Evolutionary conservation across 228 moss, liverwort and hornwort species (phyloP).

Genomic region (Sphagnum fallax): DNA sequence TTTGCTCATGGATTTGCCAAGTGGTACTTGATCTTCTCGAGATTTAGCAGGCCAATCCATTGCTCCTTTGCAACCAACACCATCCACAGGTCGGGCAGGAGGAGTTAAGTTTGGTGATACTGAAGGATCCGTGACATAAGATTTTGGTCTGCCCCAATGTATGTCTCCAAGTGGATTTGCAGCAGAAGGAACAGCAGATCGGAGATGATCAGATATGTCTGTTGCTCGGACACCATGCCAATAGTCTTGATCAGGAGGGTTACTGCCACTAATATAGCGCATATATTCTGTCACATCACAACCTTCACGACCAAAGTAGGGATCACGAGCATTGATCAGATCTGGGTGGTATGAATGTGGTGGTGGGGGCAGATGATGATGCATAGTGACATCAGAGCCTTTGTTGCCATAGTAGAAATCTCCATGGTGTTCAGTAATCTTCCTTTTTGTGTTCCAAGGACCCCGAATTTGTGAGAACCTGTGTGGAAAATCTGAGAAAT

Average conservation of each 20-base stretch:
- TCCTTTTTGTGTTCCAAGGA: conserved; percentile 2
- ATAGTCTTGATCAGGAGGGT: conserved; percentile 3
- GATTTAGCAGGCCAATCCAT: conserved; percentile 6
- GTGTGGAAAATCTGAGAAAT: conserved; percentile 2
- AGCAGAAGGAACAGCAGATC: background rate
- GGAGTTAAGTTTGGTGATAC: conserved; percentile 7
- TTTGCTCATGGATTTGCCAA: conserved; percentile 4
- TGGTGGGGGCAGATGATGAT: conserved; percentile 4
- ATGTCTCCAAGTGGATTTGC: background rate
- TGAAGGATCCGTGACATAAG: conserved; percentile 4
- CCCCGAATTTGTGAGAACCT: background rate
- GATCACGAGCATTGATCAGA: background rate
- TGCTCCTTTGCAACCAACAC: background rate
- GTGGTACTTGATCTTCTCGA: conserved; percentile 6
- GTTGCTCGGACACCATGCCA: conserved; percentile 4
- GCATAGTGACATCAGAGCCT: conserved; percentile 4
- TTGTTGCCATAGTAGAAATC: conserved; percentile 3
- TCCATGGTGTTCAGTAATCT: background rate
- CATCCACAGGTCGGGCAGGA: conserved; percentile 3
- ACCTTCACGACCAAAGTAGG: conserved; percentile 6
- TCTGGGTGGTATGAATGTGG: conserved; percentile 7
- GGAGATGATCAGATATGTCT: conserved; percentile 6
- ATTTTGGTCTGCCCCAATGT: conserved; percentile 6
- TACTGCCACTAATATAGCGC: conserved; percentile 2
- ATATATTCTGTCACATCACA: conserved; percentile 5